Conservation (phyloP, 768 basidiomycete genomes). For the Mycena amicta region DNA sequence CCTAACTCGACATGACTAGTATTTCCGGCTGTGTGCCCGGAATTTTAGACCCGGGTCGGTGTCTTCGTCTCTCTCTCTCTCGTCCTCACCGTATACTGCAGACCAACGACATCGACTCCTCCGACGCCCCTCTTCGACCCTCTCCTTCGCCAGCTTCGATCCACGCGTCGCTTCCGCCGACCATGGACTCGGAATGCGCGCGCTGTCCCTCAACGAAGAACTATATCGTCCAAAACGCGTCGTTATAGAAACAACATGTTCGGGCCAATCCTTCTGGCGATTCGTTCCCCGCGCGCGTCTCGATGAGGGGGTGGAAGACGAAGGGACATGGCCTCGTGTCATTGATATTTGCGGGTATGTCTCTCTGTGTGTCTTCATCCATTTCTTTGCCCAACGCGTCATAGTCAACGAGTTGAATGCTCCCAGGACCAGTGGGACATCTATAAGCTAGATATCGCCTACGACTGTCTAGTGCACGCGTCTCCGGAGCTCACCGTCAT, state of each 20-base stretch:
- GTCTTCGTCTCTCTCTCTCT: not conserved
- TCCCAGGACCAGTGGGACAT: constrained; percentile 86
- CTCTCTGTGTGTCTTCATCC: too few species aligned
- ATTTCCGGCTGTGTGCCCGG: constrained; percentile 57
- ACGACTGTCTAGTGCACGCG: constrained; percentile 61
- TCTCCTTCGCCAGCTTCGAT: constrained; percentile 79
- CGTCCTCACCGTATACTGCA: not conserved
- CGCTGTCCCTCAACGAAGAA: constrained; percentile 48
- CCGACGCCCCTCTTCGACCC: constrained; percentile 55
- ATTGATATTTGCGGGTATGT: constrained; percentile 73
- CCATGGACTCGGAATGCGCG: constrained; percentile 38
- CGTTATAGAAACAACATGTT: constrained; percentile 57
- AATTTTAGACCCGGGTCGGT: constrained; percentile 55
- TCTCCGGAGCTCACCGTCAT: constrained; percentile 42
- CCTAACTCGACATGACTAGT: constrained; percentile 8
- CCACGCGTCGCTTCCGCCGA: constrained; percentile 59
- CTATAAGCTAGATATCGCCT: constrained; percentile 78
- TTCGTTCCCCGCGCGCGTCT: constrained; percentile 73
- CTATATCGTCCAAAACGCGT: constrained; percentile 66
- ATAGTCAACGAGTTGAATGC: constrained; percentile 51
- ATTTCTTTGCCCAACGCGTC: too few species aligned
- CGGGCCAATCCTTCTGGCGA: constrained; percentile 66
- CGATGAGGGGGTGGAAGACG: constrained; percentile 59
- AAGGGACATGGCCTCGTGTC: constrained; percentile 71
- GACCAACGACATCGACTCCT: constrained; percentile 64